These are phyloP conservation scores for Conticribra weissflogii DNA, from an alignment of 108 stramenopile species.

Conservation along the genomic window DNA sequence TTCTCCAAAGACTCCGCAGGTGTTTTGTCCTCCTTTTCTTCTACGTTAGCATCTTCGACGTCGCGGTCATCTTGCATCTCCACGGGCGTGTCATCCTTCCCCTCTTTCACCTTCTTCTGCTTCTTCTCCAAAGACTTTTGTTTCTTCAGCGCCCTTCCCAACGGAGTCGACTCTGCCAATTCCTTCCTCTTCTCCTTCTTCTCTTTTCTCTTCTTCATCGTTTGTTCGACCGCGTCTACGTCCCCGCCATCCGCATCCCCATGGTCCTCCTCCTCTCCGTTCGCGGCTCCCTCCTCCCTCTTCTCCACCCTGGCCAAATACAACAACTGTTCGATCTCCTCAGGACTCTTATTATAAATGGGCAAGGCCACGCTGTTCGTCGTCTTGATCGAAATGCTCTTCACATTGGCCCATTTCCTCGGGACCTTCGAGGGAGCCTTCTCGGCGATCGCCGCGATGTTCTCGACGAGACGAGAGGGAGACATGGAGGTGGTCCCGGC, in stretches of 20 bases:
- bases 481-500: too few relatives aligned
- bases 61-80: conserved; percentile 11
- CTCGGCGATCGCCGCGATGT: conserved; percentile 65
- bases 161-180: conserved; percentile 51
- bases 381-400: conserved; percentile 83
- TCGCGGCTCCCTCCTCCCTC: too few relatives aligned
- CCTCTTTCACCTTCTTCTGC: conserved; percentile 20
- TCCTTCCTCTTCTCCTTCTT: conserved; percentile 31
- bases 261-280: too few relatives aligned
- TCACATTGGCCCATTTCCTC: conserved; percentile 88
- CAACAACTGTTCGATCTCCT: conserved; percentile 67
- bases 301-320: too few relatives aligned
- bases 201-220: conserved; percentile 8
- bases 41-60: conserved; percentile 1
- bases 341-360: conserved; percentile 82
- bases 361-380: conserved; percentile 79
- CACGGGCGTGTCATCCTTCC: neutral
- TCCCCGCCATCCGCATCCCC: neutral
- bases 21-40: conserved; percentile 6
- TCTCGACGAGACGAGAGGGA: conserved; percentile 71
- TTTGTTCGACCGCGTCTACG: neutral
- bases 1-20: too few relatives aligned
- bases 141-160: conserved; percentile 83
- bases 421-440: conserved; percentile 74
- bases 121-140: conserved; percentile 50